Conservation (phyloP, 805 yeast genomes). For the Candida broadrunensis region DNA sequence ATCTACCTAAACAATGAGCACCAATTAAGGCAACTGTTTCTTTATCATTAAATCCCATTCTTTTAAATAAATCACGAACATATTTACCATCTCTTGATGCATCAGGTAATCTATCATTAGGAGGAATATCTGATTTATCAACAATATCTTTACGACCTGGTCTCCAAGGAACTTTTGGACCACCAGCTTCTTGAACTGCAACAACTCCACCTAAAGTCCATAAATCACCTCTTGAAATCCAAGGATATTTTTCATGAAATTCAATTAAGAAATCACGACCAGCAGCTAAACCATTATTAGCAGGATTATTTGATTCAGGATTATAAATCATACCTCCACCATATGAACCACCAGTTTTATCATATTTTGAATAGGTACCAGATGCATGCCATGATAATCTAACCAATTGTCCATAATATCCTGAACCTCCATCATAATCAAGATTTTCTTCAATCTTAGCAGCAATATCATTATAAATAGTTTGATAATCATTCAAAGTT, state of each 20-base stretch:
- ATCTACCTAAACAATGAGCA: slow-evolving; percentile 41
- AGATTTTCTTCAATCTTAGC: slow-evolving; percentile 47
- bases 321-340: slow-evolving; percentile 36
- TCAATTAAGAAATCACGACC: slow-evolving; percentile 58
- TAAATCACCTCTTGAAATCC: slow-evolving; percentile 78
- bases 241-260: slow-evolving; percentile 54
- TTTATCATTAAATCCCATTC: slow-evolving; percentile 46
- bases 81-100: slow-evolving; percentile 65
- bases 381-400: slow-evolving; percentile 40
- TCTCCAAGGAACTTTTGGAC: slow-evolving; percentile 78
- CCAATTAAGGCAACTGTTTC: slow-evolving; percentile 43
- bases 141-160: slow-evolving; percentile 71
- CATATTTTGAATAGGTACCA: slow-evolving; percentile 27
- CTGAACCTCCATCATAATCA: slow-evolving; percentile 35
- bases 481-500: slow-evolving; percentile 54
- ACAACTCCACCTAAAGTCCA: slow-evolving; percentile 78
- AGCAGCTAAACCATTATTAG: slow-evolving; percentile 62
- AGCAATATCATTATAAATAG: slow-evolving; percentile 73
- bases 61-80: slow-evolving; percentile 57
- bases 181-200: slow-evolving; percentile 76
- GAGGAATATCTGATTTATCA: slow-evolving; percentile 50
- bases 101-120: slow-evolving; percentile 71
- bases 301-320: slow-evolving; percentile 30
- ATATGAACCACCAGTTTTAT: slow-evolving; percentile 32
- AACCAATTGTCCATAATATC: slow-evolving; percentile 33